phyloP scores from a whole-genome alignment of 2,329 filamentous ascomycete species.

The Catunica adiposa region DNA sequence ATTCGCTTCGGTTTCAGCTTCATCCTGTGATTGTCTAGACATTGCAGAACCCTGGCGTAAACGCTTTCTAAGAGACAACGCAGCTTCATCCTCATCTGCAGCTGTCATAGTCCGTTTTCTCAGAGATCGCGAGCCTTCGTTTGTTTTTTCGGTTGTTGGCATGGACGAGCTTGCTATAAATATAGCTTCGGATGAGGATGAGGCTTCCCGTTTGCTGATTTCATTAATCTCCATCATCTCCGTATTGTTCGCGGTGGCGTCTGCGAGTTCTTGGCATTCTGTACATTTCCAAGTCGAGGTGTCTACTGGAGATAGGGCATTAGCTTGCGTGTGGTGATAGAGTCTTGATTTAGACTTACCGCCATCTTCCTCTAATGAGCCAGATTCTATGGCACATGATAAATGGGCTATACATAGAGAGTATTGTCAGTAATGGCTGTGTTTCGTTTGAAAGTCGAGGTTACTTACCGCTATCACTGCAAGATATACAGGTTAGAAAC shows the following conservation, averaged over 20 bases:
- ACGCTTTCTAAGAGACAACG: constrained; percentile 8
- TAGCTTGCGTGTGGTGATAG: not conserved
- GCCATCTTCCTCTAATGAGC: not conserved
- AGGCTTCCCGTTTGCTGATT: not conserved
- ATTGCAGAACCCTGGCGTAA: constrained; percentile 11
- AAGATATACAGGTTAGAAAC: constrained; percentile 59
- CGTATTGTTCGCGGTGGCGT: constrained; percentile 4
- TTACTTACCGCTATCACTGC: constrained; percentile 63
- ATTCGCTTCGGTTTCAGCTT: constrained; percentile 19
- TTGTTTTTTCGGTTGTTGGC: not conserved
- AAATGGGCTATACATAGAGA: constrained; percentile 51
- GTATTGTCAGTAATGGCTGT: constrained; percentile 10
- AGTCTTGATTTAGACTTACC: constrained; percentile 31
- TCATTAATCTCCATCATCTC: not conserved
- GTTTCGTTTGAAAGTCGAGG: constrained; percentile 17
- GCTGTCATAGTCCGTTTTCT: constrained; percentile 13
- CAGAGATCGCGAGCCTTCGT: constrained; percentile 6
- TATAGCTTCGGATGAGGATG: not conserved
- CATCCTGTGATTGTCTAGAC: constrained; percentile 17
- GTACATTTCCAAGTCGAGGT: constrained; percentile 29
- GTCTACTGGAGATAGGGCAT: not conserved
- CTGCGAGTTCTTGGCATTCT: constrained; percentile 26
- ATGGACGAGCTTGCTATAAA: not conserved
- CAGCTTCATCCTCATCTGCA: constrained; percentile 12
- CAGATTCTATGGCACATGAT: constrained; percentile 65